Conservation (phyloP, 78 protist genomes). For the Polysphondylium violaceum region DNA sequence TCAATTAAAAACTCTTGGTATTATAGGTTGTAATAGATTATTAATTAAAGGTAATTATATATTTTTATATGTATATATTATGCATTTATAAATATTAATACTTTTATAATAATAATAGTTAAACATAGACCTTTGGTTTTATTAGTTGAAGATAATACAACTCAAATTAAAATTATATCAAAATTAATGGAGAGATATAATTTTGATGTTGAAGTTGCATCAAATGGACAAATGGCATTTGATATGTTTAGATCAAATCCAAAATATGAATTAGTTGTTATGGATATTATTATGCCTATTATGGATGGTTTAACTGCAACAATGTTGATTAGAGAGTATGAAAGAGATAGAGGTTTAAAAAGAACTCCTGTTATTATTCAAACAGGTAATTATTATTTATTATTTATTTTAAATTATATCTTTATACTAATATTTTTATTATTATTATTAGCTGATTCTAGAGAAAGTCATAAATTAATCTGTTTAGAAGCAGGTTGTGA, state of each 20-base stretch:
- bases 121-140: slow-evolving; percentile 78
- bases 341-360: slow-evolving; percentile 62
- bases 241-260: slow-evolving; percentile 79
- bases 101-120: slow-evolving; percentile 10
- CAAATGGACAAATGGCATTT: slow-evolving; percentile 80
- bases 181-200: slow-evolving; percentile 70
- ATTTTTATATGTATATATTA: neutral
- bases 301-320: slow-evolving; percentile 83
- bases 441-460: slow-evolving; percentile 76
- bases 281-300: slow-evolving; percentile 84
- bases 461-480: slow-evolving; percentile 48
- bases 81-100: neutral
- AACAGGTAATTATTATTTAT: no score
- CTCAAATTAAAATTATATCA: slow-evolving; percentile 71
- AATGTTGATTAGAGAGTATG: slow-evolving; percentile 74
- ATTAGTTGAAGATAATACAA: slow-evolving; percentile 71
- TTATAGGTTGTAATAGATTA: slow-evolving; percentile 75
- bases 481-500: slow-evolving; percentile 83
- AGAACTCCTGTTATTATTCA: slow-evolving; percentile 82
- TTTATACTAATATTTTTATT: no score
- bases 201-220: slow-evolving; percentile 82
- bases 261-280: slow-evolving; percentile 71
- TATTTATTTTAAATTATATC: no score
- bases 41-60: slow-evolving; percentile 49
- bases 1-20: slow-evolving; percentile 54